Conservation (phyloP, 768 basidiomycete genomes). For the Podaxis pistillaris region DNA sequence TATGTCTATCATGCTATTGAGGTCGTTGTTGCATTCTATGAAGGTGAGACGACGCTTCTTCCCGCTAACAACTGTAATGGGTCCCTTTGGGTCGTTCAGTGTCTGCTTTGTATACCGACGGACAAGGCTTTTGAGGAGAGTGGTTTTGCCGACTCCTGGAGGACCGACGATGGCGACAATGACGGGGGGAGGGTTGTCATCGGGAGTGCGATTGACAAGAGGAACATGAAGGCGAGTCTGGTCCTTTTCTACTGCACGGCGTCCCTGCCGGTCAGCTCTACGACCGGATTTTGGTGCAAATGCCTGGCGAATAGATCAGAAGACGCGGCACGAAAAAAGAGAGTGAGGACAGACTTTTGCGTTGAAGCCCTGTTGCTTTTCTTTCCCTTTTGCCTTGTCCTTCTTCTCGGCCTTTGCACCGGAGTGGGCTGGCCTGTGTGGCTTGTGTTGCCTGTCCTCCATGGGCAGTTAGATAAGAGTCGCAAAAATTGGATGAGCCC, state of each 20-base stretch:
- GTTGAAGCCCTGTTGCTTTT: conserved; percentile 78
- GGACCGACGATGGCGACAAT: conserved; percentile 95
- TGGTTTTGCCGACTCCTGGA: conserved; percentile 95
- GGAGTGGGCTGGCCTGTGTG: conserved; percentile 73
- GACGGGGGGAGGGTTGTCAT: conserved; percentile 88
- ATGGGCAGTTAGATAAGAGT: conserved; percentile 29
- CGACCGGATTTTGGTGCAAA: conserved; percentile 93
- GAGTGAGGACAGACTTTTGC: conserved; percentile 65
- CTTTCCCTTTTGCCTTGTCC: conserved; percentile 64
- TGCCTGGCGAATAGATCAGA: conserved; percentile 48
- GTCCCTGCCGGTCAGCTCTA: conserved; percentile 83
- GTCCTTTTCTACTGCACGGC: conserved; percentile 89
- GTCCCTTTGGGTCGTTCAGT: conserved; percentile 84
- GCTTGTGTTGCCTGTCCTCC: conserved; percentile 80
- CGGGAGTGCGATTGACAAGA: conserved; percentile 90
- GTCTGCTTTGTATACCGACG: conserved; percentile 94
- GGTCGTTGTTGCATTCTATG: conserved; percentile 95
- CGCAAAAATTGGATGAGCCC: conserved; percentile 9
- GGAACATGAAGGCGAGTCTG: conserved; percentile 96
- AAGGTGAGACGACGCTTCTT: conserved; percentile 94
- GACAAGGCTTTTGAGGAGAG: conserved; percentile 87
- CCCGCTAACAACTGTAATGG: conserved; percentile 91
- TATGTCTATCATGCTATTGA: conserved; percentile 98
- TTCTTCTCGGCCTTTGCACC: conserved; percentile 79
- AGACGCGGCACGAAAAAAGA: not conserved